phyloP scores from a whole-genome alignment of 768 basidiomycete species.

The Mycena pura region DNA sequence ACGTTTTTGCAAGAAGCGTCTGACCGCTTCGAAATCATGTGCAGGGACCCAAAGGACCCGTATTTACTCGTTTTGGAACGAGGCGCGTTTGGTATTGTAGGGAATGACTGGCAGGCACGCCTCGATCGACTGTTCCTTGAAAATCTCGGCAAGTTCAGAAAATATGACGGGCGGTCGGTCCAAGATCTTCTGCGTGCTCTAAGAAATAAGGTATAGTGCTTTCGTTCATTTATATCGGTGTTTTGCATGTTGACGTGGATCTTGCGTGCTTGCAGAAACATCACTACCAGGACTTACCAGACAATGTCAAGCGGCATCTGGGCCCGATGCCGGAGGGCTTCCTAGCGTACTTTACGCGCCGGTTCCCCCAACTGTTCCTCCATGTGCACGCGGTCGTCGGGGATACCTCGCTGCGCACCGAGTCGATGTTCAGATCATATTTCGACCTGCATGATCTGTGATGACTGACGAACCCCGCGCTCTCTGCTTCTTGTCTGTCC shows the following conservation, averaged over 20 bases:
- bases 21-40: constrained; percentile 98
- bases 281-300: constrained; percentile 96
- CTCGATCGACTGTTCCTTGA: constrained; percentile 92
- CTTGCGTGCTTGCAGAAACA: constrained; percentile 89
- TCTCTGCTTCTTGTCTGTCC: constrained; percentile 20
- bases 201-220: constrained; percentile 83
- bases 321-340: constrained; percentile 94
- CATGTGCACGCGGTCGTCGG: constrained; percentile 90
- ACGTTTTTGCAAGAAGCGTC: constrained; percentile 97
- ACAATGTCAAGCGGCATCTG: constrained; percentile 85
- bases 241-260: neutral
- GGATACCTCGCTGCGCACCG: constrained; percentile 71
- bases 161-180: constrained; percentile 91
- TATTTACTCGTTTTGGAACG: constrained; percentile 78
- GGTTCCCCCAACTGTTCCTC: constrained; percentile 91
- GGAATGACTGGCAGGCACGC: constrained; percentile 87
- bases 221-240: neutral
- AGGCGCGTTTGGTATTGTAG: constrained; percentile 74
- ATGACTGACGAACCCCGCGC: constrained; percentile 11
- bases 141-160: constrained; percentile 95
- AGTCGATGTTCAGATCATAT: constrained; percentile 91
- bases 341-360: constrained; percentile 88
- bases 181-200: constrained; percentile 93
- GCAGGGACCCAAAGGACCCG: constrained; percentile 85
- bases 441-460: constrained; percentile 76